Conservation (phyloP, 2,329 filamentous ascomycete species). For the Botryotinia narcissicola region DNA sequence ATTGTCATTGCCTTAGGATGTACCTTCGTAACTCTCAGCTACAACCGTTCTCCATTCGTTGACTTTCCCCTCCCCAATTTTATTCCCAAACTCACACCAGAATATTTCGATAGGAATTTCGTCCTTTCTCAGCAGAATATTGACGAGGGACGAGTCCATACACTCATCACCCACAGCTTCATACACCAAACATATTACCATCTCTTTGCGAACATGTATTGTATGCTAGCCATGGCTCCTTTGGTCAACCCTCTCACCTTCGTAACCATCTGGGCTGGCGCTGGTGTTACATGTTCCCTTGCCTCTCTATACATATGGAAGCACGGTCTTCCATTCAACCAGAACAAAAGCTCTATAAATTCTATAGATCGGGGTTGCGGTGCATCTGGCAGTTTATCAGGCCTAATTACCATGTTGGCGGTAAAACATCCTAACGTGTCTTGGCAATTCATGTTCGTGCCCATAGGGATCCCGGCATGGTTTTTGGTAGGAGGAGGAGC, state of each 20-base stretch:
- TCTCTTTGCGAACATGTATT: constrained; percentile 13
- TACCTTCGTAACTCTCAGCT: constrained; percentile 12
- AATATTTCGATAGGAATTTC: background rate
- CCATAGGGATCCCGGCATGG: constrained; percentile 1
- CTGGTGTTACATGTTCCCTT: constrained; percentile 6
- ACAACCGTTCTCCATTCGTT: constrained; percentile 8
- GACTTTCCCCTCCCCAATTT: background rate
- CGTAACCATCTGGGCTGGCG: constrained; percentile 9
- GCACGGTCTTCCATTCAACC: background rate
- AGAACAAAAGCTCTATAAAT: background rate
- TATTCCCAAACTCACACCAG: background rate
- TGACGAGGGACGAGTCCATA: constrained; percentile 8
- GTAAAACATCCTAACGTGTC: background rate
- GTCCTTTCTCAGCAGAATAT: constrained; percentile 9
- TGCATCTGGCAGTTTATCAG: constrained; percentile 14
- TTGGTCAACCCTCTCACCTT: background rate
- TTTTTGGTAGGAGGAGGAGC: background rate
- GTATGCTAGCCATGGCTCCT: background rate
- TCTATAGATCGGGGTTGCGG: background rate
- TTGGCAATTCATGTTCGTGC: background rate
- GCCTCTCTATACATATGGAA: constrained; percentile 9
- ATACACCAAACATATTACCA: background rate
- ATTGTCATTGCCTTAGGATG: constrained; percentile 2
- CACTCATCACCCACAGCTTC: constrained; percentile 9
- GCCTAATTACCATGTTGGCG: background rate